Evolutionary conservation across 371 early-diverging fungal species (phyloP).

Genomic region (Globomyces sp.): DNA sequence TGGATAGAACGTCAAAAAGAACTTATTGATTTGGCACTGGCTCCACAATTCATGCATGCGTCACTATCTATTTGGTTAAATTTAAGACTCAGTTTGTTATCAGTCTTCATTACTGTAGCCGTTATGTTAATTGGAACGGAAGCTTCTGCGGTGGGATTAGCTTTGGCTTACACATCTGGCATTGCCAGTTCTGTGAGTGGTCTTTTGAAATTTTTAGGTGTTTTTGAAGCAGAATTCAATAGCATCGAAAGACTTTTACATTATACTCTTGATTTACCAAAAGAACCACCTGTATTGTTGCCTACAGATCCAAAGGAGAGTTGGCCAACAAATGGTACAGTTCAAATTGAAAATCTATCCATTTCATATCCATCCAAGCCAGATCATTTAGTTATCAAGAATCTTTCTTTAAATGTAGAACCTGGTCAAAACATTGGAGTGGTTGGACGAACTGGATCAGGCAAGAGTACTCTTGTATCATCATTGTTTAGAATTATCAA

Average conservation of each 20-base stretch:
- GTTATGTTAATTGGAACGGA: neutral
- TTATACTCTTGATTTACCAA: neutral
- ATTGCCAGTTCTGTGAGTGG: neutral
- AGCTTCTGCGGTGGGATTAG: neutral
- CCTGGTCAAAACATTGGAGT: slow-evolving; percentile 81
- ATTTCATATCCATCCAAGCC: slow-evolving; percentile 11
- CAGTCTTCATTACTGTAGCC: neutral
- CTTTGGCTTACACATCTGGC: slow-evolving; percentile 2
- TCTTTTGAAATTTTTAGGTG: neutral
- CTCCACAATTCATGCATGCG: neutral
- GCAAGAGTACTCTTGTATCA: slow-evolving; percentile 78
- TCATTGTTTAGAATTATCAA: slow-evolving; percentile 83
- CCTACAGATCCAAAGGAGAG: neutral
- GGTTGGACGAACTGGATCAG: slow-evolving; percentile 91
- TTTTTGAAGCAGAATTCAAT: neutral
- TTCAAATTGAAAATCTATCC: slow-evolving; percentile 6
- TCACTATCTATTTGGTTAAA: neutral
- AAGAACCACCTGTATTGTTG: neutral
- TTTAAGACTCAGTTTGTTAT: slow-evolving; percentile 3
- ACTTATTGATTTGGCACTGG: neutral
- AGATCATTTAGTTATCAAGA: slow-evolving; percentile 44
- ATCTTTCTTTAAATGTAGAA: slow-evolving; percentile 45
- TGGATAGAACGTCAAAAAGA: neutral
- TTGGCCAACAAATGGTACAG: slow-evolving; percentile 12
- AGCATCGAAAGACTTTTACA: slow-evolving; percentile 8